These are phyloP conservation scores for Pythium biforme DNA, from an alignment of 352 stramenopile species.

Conservation along the genomic window DNA sequence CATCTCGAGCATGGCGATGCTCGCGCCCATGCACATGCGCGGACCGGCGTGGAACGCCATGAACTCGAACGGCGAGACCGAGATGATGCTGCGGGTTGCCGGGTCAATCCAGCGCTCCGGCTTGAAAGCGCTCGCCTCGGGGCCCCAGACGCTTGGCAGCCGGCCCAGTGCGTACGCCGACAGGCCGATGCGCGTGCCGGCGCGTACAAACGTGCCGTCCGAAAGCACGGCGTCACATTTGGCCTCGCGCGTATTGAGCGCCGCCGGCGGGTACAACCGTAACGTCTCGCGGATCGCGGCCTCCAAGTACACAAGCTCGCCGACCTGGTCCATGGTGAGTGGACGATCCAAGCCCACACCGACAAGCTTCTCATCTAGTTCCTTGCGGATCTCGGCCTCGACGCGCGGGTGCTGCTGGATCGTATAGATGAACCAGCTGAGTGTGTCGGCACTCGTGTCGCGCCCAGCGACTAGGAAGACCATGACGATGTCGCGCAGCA, in stretches of 20 bases:
- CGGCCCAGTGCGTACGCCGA: constrained; percentile 53
- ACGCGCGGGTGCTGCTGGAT: constrained; percentile 46
- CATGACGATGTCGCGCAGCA: constrained; percentile 42
- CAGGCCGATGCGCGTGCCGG: constrained; percentile 48
- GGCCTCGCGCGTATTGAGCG: constrained; percentile 42
- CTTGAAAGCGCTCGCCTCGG: constrained; percentile 44
- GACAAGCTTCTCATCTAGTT: constrained; percentile 27
- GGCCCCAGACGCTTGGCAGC: constrained; percentile 51
- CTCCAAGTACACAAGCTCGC: constrained; percentile 57
- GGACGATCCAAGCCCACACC: neutral
- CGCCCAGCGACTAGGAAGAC: constrained; percentile 45
- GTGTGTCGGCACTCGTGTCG: constrained; percentile 54
- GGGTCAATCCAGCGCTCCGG: constrained; percentile 61
- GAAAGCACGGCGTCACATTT: constrained; percentile 47
- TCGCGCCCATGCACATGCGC: constrained; percentile 63
- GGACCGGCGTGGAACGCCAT: constrained; percentile 65
- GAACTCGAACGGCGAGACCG: constrained; percentile 57
- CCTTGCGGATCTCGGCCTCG: constrained; percentile 32
- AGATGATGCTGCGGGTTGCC: constrained; percentile 33
- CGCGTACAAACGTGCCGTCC: constrained; percentile 66
- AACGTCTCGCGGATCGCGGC: constrained; percentile 62
- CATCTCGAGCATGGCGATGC: constrained; percentile 72
- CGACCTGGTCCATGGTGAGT: constrained; percentile 41
- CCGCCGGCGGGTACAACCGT: constrained; percentile 51
- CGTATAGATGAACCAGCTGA: constrained; percentile 61